Evolutionary conservation across 108 stramenopile genomes (phyloP), one percentile per base, ranked within the genome.

Genomic region (Cyclotella baltica): DNA sequence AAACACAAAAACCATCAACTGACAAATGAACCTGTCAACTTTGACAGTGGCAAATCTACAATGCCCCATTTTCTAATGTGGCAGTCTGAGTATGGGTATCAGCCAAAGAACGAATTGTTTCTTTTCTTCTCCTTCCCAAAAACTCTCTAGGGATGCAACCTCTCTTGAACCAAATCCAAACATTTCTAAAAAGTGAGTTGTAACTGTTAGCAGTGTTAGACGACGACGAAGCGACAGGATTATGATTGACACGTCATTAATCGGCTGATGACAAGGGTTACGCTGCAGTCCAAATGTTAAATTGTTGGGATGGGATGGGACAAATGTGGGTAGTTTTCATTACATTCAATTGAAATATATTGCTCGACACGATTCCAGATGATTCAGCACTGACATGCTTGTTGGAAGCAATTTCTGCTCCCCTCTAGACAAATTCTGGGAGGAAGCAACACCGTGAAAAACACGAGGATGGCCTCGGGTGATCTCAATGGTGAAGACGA

Each of bases 151-250:
- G 58, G 86, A 88, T 64, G 87, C 85, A 36, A 80, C 77, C 18
- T 85, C 51, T n/a, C 81, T 69, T 43, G 77, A 67, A 23, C 79
- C 81, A 2, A 87, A 35, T 72, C 85, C 86, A 13, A 75, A 52
- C 18, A 87, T 46, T 25, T 87, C 65, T 65, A 86, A 76, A n/a
- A 89, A 50, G 20, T 82, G 73, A 3, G 87, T 78, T 6, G 67
- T 70, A 6, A 84, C 34, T 27, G 75, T 67, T 31, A 89, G 27
- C 13, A 88, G 15, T 6, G 83, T 77, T 0, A 80, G 79, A 37
- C 83, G 83, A 3, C 81, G 75, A 9, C 77, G 1, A 0, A 83
- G 51, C 61, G 63, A 86, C 27, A 62, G 62, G 51, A 62, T 63
- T 20, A 25, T 70, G 62, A 34, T 66, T 22, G 62, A 16, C 16